A percentile compares a stretch with the other conserved stretches of the same genome.
Evolutionary conservation across 2,329 filamentous ascomycete species (phyloP).

Genomic region (Hortaea werneckii): DNA sequence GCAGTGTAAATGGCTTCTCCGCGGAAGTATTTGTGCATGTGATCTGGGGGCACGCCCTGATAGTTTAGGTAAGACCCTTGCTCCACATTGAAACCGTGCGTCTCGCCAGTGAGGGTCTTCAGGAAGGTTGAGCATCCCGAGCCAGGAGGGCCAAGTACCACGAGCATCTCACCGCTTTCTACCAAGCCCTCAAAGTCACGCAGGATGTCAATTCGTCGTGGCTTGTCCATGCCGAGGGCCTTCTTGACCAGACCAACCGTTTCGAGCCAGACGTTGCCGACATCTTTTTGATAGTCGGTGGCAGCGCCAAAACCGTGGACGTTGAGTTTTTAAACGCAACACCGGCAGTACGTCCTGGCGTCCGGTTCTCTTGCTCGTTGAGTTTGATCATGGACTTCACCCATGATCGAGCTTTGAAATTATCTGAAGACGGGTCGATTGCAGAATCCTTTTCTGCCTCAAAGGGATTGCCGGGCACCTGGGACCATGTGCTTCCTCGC

Average conservation of each 20-base stretch:
- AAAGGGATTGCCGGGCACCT: slow-evolving; percentile 30
- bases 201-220: slow-evolving; percentile 48
- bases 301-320: slow-evolving; percentile 40
- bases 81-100: slow-evolving; percentile 67
- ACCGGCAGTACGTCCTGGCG: slow-evolving; percentile 35
- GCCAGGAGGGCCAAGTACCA: slow-evolving; percentile 60
- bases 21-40: slow-evolving; percentile 69
- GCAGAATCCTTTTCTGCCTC: slow-evolving; percentile 31
- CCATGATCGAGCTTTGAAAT: slow-evolving; percentile 41
- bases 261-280: slow-evolving; percentile 38
- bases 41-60: slow-evolving; percentile 60
- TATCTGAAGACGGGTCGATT: slow-evolving; percentile 36
- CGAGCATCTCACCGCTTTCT: slow-evolving; percentile 62
- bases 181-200: slow-evolving; percentile 59
- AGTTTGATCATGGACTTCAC: slow-evolving; percentile 41
- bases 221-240: slow-evolving; percentile 19
- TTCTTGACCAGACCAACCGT: slow-evolving; percentile 29
- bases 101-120: slow-evolving; percentile 75
- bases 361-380: slow-evolving; percentile 32
- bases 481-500: slow-evolving; percentile 28
- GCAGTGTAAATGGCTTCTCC: slow-evolving; percentile 83
- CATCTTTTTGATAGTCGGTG: slow-evolving; percentile 43
- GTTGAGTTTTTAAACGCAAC: slow-evolving; percentile 37
- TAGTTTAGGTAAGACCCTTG: slow-evolving; percentile 69
- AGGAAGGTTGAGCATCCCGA: slow-evolving; percentile 72